Evolutionary conservation across 495 filamentous ascomycete genomes (phyloP), one percentile per base, ranked within the genome.

Genomic region (Trichocladium uniseriatum): DNA sequence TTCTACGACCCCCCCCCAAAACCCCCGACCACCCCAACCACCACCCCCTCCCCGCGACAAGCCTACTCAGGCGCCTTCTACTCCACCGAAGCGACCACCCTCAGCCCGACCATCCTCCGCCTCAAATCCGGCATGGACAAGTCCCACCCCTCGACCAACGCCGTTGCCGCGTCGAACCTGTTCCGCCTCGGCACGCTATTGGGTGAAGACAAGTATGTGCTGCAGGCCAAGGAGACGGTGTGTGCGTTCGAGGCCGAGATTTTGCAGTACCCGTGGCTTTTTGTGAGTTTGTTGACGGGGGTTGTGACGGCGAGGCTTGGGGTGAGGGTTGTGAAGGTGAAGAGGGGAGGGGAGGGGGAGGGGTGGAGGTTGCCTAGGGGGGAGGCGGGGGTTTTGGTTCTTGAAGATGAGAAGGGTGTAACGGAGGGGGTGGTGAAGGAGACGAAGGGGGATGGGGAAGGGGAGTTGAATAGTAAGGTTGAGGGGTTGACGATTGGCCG

Each of bases 41-140:
- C 36, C 29, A 13, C 48, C n/a, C 52, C 61, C 31, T 64, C 69
- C 7, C 71, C 73, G 29, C 71, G 75, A 34, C 48, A 58, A 20
- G 58, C 67, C 39, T 62, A 67, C 44, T 68, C 69, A 22, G 79
- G 83, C 24, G 92, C 82, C 36, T 98, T 95, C 73, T 98, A 91
- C 69, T 87, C 83, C n/a, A 95, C 89, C 8, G 74, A 78, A 8
- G 69, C 75, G 2, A 73, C 66, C 21, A 61, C 70, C 53, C 79
- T 82, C 8, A 75, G 83, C 13, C 81, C 89, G 54, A 79, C 88
- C 16, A 81, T 98, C 45, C 77, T 97, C 19, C 82, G 92, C 7
- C 74, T 95, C 47, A 98, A 98, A 69, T 86, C 87, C 47, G 92
- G 87, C 42, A 94, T 95, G 70, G 92, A 98, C 64, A 84, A 83